A percentile compares a stretch with the other conserved stretches of the same genome.
phyloP scores from a whole-genome alignment of 257 asterid genomes.

The Solanum tarijense region DNA sequence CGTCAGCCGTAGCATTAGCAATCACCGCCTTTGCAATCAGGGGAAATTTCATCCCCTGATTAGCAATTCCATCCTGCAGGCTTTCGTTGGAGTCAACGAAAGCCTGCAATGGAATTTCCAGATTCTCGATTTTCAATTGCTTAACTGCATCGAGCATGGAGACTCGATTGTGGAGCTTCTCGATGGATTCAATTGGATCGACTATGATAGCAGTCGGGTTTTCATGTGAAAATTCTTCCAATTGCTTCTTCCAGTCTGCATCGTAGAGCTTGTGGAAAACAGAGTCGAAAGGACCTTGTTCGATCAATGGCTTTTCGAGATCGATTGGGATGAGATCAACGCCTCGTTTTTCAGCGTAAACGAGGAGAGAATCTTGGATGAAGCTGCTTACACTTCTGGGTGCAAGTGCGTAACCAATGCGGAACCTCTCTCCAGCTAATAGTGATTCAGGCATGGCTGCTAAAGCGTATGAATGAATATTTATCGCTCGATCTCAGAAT shows the following conservation, averaged over 20 bases:
- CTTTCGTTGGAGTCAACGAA: conserved; percentile 25
- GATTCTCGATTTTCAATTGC: conserved; percentile 14
- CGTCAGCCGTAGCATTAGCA: conserved; percentile 49
- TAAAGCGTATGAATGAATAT: background rate
- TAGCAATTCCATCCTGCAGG: background rate
- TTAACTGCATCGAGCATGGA: conserved; percentile 68
- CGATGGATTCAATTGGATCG: conserved; percentile 42
- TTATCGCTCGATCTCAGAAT: background rate
- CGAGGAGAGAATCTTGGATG: conserved; percentile 46
- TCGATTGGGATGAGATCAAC: conserved; percentile 37
- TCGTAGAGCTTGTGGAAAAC: conserved; percentile 52
- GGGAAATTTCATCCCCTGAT: conserved; percentile 34
- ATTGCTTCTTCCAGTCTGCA: conserved; percentile 41
- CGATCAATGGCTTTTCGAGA: conserved; percentile 33
- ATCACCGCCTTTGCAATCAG: conserved; percentile 55
- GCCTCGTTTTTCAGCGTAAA: conserved; percentile 36
- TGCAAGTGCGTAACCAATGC: conserved; percentile 67
- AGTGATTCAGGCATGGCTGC: background rate
- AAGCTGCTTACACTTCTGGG: conserved; percentile 54
- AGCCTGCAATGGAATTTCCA: conserved; percentile 34
- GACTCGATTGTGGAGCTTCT: conserved; percentile 55
- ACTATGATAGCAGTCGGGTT: conserved; percentile 38
- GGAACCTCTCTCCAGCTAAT: conserved; percentile 9
- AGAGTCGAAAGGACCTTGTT: conserved; percentile 57
- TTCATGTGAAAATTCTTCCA: conserved; percentile 16